Conservation (phyloP, 2,329 filamentous ascomycete species). For the Tricladium varicosporioides region DNA sequence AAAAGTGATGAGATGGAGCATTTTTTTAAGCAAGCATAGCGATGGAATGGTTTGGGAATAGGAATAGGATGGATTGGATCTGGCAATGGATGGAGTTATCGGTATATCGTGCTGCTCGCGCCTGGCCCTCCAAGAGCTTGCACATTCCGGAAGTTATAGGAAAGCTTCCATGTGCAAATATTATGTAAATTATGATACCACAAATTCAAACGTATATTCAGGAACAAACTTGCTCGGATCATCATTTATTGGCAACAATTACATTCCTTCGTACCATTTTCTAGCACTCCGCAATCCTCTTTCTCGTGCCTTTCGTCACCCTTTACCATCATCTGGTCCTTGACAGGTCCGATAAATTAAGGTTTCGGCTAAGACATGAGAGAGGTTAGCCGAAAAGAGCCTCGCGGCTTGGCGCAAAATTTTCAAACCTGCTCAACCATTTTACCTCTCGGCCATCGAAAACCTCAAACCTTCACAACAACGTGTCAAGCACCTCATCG, state of each 20-base stretch:
- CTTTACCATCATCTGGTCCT: background rate
- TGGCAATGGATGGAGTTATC: background rate
- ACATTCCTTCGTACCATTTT: background rate
- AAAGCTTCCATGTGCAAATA: background rate
- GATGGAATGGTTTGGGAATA: constrained; percentile 1
- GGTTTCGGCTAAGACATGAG: constrained; percentile 8
- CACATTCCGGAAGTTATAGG: background rate
- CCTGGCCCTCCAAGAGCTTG: background rate
- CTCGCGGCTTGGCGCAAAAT: constrained; percentile 22
- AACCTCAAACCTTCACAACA: background rate
- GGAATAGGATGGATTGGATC: constrained; percentile 1
- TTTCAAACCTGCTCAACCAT: background rate
- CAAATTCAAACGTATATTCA: background rate
- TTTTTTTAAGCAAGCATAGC: constrained; percentile 10
- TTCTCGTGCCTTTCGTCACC: background rate
- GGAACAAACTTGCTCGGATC: background rate
- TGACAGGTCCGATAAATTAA: background rate
- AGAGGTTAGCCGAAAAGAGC: constrained; percentile 14
- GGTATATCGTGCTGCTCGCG: background rate
- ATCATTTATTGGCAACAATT: background rate
- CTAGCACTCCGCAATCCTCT: background rate
- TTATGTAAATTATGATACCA: background rate
- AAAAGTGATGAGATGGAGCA: constrained; percentile 2
- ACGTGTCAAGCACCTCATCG: too few species aligned
- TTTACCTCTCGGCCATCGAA: background rate